Evolutionary conservation across 2,329 filamentous ascomycete genomes (phyloP).

Genomic region (Elsinoe fawcettii): DNA sequence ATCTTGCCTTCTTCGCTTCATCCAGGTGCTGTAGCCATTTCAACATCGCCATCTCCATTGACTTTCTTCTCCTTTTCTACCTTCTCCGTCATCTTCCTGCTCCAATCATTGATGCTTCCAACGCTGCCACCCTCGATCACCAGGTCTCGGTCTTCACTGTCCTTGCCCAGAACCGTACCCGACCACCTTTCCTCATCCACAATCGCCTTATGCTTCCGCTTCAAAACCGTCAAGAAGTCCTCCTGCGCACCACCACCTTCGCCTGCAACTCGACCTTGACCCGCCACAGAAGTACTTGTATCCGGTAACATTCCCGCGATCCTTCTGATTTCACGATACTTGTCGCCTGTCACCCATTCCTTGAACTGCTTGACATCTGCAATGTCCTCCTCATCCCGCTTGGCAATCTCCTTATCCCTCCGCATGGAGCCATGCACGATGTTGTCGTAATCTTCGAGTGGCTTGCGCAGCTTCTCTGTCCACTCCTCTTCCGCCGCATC

Average conservation of each 20-base stretch:
- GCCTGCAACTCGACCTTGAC: slow-evolving; percentile 39
- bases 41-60: slow-evolving; percentile 3
- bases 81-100: slow-evolving; percentile 19
- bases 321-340: slow-evolving; percentile 72
- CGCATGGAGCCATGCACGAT: slow-evolving; percentile 32
- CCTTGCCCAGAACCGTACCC: slow-evolving; percentile 72
- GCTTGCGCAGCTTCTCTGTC: slow-evolving; percentile 43
- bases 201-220: slow-evolving; percentile 86
- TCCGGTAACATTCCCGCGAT: slow-evolving; percentile 57
- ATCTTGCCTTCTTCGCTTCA: not conserved
- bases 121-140: slow-evolving; percentile 70
- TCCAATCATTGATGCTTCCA: slow-evolving; percentile 62
- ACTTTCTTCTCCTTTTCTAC: slow-evolving; percentile 1
- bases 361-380: slow-evolving; percentile 71
- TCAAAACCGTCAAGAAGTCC: slow-evolving; percentile 53
- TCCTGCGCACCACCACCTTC: slow-evolving; percentile 36
- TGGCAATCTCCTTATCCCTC: slow-evolving; percentile 34
- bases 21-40: slow-evolving; percentile 3
- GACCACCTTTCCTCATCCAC: slow-evolving; percentile 80
- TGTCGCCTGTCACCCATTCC: slow-evolving; percentile 65
- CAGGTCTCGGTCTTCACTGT: slow-evolving; percentile 61
- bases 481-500: slow-evolving; percentile 62
- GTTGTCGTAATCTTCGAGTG: slow-evolving; percentile 36
- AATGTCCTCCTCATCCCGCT: slow-evolving; percentile 60
- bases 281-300: slow-evolving; percentile 36